Base-by-base conservation (phyloP, 2,329 filamentous ascomycete genomes). In the Lachnellula subtilissima region DNA sequence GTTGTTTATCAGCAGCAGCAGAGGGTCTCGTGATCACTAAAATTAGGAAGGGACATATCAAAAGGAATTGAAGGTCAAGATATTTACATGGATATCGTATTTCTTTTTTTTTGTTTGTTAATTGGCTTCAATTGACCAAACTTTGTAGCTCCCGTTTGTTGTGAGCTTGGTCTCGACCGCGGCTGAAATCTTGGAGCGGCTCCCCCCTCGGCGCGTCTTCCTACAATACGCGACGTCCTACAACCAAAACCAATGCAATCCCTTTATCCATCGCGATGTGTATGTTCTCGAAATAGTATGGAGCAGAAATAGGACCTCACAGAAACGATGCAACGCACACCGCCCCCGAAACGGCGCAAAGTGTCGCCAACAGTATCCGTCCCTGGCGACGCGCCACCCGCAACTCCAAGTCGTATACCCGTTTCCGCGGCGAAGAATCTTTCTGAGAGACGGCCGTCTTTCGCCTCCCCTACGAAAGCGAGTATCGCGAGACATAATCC, bases 381-480 rank as follows among this genome's bases (percentile, higher is more conserved):
- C 49, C 66, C 74, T 22, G 67, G 76, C 61, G 69, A 69, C 66
- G 71, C 71, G 63, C 72, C 71, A 63, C 72, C 72, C 37, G 73
- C 72, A 55, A 74, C 71, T 54, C 72, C 71, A 48, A 67, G 64
- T 63, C 66, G 65, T 47, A 67, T 66, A 42, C 66, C 66, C 3
- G 58, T 57, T 36, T 22, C 61, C 52, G 42, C 53, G 48, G 61
- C 60, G 53, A 58, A 65, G 32, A 64, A 71, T 17, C 68, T 70
- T 40, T 61, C 68, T 7, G 64, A 67, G 48, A 77, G 77, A 45
- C 15, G 42, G 1, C 78, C 81, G 0, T 87, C 84, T 0, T 88
- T 84, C 66, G 81, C 81, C 53, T 87, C 85, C n/a, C 85, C 86
- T 0, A 87, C 85, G 0, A 83, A 78, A 66, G 78, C 85, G 12